Conservation (phyloP, 164 flowering plant species). For the Brasenia schreberi region DNA sequence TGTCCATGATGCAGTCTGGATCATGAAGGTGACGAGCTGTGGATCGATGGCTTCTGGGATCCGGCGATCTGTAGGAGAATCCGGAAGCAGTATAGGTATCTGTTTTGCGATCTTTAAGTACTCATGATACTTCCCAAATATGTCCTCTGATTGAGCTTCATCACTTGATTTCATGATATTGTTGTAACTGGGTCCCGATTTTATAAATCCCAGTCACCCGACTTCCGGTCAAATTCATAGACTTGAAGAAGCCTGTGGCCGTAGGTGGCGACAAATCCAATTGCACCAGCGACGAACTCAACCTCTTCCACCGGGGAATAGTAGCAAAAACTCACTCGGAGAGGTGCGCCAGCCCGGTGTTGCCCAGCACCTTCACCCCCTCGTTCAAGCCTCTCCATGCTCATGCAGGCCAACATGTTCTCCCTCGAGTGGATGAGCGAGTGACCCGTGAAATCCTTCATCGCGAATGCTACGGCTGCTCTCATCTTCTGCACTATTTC, state of each 20-base stretch:
- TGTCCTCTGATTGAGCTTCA: neutral
- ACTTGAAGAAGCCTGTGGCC: constrained; percentile 7
- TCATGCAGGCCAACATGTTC: constrained; percentile 19
- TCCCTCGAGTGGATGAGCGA: constrained; percentile 35
- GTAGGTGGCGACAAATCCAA: constrained; percentile 2
- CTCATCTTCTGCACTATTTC: constrained; percentile 50
- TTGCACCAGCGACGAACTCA: constrained; percentile 3
- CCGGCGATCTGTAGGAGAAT: neutral
- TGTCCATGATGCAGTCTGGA: neutral
- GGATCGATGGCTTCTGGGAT: constrained; percentile 2
- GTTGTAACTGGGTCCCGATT: neutral
- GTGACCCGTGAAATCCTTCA: constrained; percentile 68
- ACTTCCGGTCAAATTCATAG: constrained; percentile 7
- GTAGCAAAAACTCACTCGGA: constrained; percentile 18
- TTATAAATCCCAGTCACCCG: constrained; percentile 4
- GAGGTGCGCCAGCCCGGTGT: constrained; percentile 31
- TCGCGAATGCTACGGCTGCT: constrained; percentile 71
- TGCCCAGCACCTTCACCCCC: constrained; percentile 47
- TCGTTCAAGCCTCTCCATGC: constrained; percentile 44
- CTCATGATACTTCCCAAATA: neutral
- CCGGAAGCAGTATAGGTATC: neutral
- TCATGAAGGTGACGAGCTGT: neutral
- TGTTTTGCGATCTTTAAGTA: neutral
- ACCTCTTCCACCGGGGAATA: constrained; percentile 6
- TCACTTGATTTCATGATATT: neutral